Evolutionary conservation across 805 yeast species (phyloP), one percentile per base, ranked within the genome.

Genomic region (Hanseniaspora thailandica): DNA sequence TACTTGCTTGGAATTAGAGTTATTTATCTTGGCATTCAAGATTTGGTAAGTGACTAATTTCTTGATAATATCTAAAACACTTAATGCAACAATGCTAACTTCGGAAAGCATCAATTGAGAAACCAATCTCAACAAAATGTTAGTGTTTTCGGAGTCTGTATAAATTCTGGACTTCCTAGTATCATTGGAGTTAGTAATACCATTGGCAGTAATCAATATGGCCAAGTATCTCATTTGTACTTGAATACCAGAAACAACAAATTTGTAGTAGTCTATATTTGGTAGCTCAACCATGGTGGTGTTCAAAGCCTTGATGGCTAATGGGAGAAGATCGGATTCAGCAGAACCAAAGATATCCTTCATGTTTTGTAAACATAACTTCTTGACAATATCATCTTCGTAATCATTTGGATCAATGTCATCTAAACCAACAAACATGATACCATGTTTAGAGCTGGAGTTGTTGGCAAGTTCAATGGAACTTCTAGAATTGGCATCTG

Each of bases 31-130:
- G 3, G 54, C 23, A 19, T 26, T 19, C 20, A 40, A 10, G 2
- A 47, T 35, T 60, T 83, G 85, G 45, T 78, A 70, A 10, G 66
- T 63, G 41, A 84, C 65, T 6, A 84, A 62, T 54, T 75, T 78
- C 56, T 81, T 78, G 63, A 84, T 73, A 36, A 85, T 76, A 63
- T 89, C 97, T 36, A 87, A 72, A 5, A 88, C 84, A 10, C 96
- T 84, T 44, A 93, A 70, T 0, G 97, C 97, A 57, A 88, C 82
- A 74, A 90, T 78, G 63, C 84, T 86, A 40, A 86, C 86, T 38
- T 81, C 81, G 0, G 93, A 82, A 1, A 82, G 74, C n/a, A 89
- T 70, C 30, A 87, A 67, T 12, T 82, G 81, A 9, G 80, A 67
- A 7, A 80, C 70, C 52, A 76, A 64, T 45, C 66, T 66, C 28